A percentile compares a stretch with the other conserved stretches of the same genome.
These are phyloP conservation scores for Excoecaria cochinchinensis DNA, from an alignment of 345 rosid genomes.

Conservation along the genomic window DNA sequence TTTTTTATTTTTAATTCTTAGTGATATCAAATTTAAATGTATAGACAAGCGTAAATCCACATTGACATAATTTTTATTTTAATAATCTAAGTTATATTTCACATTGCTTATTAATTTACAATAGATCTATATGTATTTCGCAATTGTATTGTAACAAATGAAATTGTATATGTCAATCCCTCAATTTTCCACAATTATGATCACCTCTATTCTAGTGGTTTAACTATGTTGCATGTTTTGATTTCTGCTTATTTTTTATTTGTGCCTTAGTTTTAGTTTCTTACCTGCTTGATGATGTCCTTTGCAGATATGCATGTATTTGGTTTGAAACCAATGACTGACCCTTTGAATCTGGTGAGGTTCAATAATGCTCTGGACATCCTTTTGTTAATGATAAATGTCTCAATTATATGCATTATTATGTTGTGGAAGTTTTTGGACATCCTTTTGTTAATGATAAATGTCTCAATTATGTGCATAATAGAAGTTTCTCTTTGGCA, in stretches of 20 bases:
- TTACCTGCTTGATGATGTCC: slow-evolving; percentile 16
- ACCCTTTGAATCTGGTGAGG: slow-evolving; percentile 60
- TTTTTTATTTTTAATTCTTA: too few species aligned
- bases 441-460: background rate
- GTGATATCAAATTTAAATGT: too few species aligned
- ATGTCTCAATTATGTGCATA: background rate
- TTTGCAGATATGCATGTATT: slow-evolving; percentile 62
- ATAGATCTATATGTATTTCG: too few species aligned
- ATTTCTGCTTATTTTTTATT: background rate
- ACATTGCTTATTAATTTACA: too few species aligned
- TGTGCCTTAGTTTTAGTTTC: slow-evolving; percentile 7
- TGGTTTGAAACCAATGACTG: slow-evolving; percentile 64
- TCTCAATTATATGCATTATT: background rate
- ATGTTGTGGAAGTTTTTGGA: background rate
- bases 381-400: background rate
- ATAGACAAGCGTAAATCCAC: too few species aligned
- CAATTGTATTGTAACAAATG: too few species aligned
- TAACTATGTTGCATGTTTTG: slow-evolving; percentile 8
- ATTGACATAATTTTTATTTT: too few species aligned
- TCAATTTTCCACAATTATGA: too few species aligned
- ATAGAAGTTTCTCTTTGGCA: background rate
- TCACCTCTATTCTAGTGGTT: background rate
- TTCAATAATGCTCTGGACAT: background rate
- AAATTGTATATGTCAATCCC: too few species aligned
- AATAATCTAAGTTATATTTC: too few species aligned